Evolutionary conservation across 2,329 filamentous ascomycete genomes (phyloP).

Genomic region (Macroventuria anomochaeta): DNA sequence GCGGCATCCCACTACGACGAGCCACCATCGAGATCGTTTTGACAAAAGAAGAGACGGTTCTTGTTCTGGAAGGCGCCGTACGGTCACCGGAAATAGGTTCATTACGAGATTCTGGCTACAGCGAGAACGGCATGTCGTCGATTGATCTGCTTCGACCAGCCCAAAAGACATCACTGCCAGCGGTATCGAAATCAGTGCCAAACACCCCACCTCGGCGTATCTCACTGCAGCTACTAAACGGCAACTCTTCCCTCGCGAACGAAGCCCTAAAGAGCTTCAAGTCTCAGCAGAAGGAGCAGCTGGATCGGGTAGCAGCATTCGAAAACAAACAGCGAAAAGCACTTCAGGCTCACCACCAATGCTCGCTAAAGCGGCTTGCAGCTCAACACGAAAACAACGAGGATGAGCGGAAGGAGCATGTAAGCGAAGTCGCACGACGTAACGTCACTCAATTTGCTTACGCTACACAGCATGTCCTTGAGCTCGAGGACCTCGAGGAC

Average conservation of each 20-base stretch:
- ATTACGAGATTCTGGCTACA: conserved; percentile 36
- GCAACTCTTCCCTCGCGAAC: conserved; percentile 32
- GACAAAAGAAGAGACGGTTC: conserved; percentile 48
- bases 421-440: conserved; percentile 21
- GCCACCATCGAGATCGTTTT: conserved; percentile 48
- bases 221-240: conserved; percentile 17
- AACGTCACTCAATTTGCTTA: conserved; percentile 26
- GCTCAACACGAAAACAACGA: conserved; percentile 30
- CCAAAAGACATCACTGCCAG: conserved; percentile 11
- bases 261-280: conserved; percentile 38
- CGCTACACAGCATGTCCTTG: conserved; percentile 44
- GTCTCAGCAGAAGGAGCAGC: conserved; percentile 39
- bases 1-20: conserved; percentile 50
- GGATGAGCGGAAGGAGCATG: conserved; percentile 36
- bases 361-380: conserved; percentile 29
- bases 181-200: conserved; percentile 14
- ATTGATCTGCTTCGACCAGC: conserved; percentile 24
- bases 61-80: conserved; percentile 25
- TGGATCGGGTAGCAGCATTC: conserved; percentile 39
- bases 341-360: conserved; percentile 34
- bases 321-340: conserved; percentile 44
- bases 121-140: conserved; percentile 35
- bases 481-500: conserved; percentile 54
- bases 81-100: conserved; percentile 26
- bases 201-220: conserved; percentile 12